Conservation (phyloP, 108 stramenopile genomes). For the Fragilariopsis cylindrus region DNA sequence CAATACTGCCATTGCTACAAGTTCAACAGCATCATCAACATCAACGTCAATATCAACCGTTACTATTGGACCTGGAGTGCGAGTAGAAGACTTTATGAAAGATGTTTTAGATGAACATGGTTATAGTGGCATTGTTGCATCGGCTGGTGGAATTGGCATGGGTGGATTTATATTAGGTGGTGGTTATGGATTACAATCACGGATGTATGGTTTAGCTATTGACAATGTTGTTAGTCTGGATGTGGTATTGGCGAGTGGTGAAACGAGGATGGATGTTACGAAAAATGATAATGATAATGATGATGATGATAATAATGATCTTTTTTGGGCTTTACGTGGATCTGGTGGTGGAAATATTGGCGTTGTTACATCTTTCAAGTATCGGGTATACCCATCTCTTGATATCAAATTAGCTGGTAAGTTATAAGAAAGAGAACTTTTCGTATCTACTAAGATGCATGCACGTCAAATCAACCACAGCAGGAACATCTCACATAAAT, state of each 20-base stretch:
- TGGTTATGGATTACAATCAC: conserved; percentile 20
- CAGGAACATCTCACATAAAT: neutral
- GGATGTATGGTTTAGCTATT: conserved; percentile 29
- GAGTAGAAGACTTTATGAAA: conserved; percentile 21
- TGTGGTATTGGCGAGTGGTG: conserved; percentile 41
- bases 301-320: conserved; percentile 19
- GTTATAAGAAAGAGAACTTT: neutral
- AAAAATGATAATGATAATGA: neutral
- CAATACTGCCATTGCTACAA: neutral
- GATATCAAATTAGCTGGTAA: conserved; percentile 29
- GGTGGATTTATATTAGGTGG: conserved; percentile 33
- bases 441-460: too few species aligned
- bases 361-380: conserved; percentile 22
- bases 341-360: conserved; percentile 39
- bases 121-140: conserved; percentile 14
- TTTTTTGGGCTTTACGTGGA: conserved; percentile 50
- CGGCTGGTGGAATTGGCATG: conserved; percentile 16
- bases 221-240: conserved; percentile 33
- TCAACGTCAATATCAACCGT: conserved; percentile 3
- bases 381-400: conserved; percentile 20
- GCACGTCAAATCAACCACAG: too few species aligned
- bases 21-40: neutral
- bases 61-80: conserved; percentile 22
- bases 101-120: conserved; percentile 16
- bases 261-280: conserved; percentile 9